Conservation (phyloP, 176 grass and related monocot genomes). For the Paspalum notatum region DNA sequence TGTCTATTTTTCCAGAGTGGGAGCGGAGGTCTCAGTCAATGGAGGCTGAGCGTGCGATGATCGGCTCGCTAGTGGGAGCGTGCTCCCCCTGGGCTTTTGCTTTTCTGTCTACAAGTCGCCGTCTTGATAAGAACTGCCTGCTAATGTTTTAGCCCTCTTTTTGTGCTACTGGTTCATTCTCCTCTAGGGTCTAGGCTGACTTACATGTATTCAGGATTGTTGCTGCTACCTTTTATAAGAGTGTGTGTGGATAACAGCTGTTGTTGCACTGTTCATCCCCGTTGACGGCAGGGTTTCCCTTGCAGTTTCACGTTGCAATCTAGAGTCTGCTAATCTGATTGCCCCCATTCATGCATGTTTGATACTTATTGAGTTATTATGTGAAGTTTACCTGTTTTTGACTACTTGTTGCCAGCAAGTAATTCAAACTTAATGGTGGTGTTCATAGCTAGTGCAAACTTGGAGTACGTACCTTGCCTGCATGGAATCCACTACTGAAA, state of each 20-base stretch:
- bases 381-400: conserved; percentile 20
- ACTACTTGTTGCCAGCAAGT: conserved; percentile 6
- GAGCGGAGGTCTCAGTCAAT: conserved; percentile 43
- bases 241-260: conserved; percentile 42
- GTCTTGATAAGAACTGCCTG: conserved; percentile 50
- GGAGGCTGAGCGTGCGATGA: conserved; percentile 45
- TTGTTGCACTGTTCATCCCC: conserved; percentile 32
- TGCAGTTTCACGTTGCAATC: conserved; percentile 13
- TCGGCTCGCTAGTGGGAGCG: conserved; percentile 57
- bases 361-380: not conserved
- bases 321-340: conserved; percentile 22
- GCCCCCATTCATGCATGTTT: conserved; percentile 10
- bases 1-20: conserved; percentile 42
- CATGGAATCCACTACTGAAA: conserved; percentile 29
- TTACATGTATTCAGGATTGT: conserved; percentile 40
- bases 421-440: not conserved
- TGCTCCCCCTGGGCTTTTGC: conserved; percentile 48
- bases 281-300: conserved; percentile 7
- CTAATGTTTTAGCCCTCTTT: conserved; percentile 29
- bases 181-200: conserved; percentile 39
- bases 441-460: not conserved
- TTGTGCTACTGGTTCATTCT: conserved; percentile 38
- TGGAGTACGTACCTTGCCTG: not conserved
- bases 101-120: conserved; percentile 54
- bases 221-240: conserved; percentile 9